A percentile compares a stretch with the other conserved stretches of the same genome.
These are phyloP conservation scores for Naganishia sp. DNA, from an alignment of 1,284 basidiomycete species.

Conservation along the genomic window DNA sequence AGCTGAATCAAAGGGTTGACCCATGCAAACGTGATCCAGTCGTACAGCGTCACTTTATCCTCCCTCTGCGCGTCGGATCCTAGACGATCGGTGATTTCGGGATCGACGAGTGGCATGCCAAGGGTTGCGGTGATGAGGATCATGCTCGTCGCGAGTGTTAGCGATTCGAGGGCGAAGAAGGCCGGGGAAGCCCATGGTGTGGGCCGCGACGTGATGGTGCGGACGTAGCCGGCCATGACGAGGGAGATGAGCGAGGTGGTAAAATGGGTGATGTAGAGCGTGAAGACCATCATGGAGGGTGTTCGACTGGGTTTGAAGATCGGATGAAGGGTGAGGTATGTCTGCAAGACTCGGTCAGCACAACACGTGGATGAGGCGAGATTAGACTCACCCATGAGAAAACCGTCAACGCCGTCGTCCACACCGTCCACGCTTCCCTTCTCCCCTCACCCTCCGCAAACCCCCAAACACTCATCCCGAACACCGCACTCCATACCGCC, in stretches of 20 bases:
- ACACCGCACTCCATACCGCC: conserved; percentile 42
- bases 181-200: conserved; percentile 42
- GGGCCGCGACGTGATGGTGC: conserved; percentile 34
- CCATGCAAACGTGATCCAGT: conserved; percentile 77
- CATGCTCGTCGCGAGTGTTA: conserved; percentile 33
- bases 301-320: conserved; percentile 43
- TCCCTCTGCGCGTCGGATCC: conserved; percentile 56
- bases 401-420: conserved; percentile 41
- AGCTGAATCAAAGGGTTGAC: conserved; percentile 66
- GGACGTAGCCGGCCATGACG: conserved; percentile 38
- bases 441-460: conserved; percentile 30
- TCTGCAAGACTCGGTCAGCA: conserved; percentile 30
- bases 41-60: conserved; percentile 71
- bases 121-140: conserved; percentile 37
- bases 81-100: conserved; percentile 41
- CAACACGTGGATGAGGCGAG: not conserved
- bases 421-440: conserved; percentile 36
- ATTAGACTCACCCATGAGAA: conserved; percentile 46
- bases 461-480: conserved; percentile 38
- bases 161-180: conserved; percentile 39
- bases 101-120: conserved; percentile 43
- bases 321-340: conserved; percentile 40
- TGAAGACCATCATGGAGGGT: conserved; percentile 44
- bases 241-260: conserved; percentile 39
- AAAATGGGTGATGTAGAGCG: conserved; percentile 41